Evolutionary conservation across 352 stramenopile species (phyloP).

Genomic region (Lagenidium giganteum): DNA sequence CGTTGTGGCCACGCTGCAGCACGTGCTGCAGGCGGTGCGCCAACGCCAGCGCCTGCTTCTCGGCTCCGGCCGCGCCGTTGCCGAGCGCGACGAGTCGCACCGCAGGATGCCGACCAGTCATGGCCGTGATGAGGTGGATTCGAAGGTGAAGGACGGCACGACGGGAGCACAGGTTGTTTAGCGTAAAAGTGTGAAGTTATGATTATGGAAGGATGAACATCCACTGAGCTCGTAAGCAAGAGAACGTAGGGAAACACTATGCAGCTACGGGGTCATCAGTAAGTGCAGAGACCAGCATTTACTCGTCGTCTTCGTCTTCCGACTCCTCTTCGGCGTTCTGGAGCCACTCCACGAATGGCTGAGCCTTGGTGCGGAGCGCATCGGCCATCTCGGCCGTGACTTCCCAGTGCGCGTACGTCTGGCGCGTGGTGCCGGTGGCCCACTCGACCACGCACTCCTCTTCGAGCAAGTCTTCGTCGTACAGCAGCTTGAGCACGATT

Average conservation of each 20-base stretch:
- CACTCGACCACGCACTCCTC: slow-evolving; percentile 93
- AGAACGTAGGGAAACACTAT: too few species aligned
- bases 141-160: too few species aligned
- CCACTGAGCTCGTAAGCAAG: too few species aligned
- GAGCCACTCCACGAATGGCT: slow-evolving; percentile 95
- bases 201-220: too few species aligned
- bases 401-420: slow-evolving; percentile 77
- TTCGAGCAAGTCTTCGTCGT: slow-evolving; percentile 93
- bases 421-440: slow-evolving; percentile 64
- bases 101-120: too few species aligned
- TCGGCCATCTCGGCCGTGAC: slow-evolving; percentile 82
- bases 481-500: slow-evolving; percentile 93
- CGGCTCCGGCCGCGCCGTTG: slow-evolving; percentile 63
- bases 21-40: slow-evolving; percentile 21
- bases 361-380: slow-evolving; percentile 73
- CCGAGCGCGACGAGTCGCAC: slow-evolving; percentile 55
- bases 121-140: too few species aligned
- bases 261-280: too few species aligned
- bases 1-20: too few species aligned
- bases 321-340: slow-evolving; percentile 92
- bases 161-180: too few species aligned
- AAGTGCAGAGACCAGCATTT: slow-evolving; percentile 15
- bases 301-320: slow-evolving; percentile 57
- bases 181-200: too few species aligned
- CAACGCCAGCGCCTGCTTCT: slow-evolving; percentile 73